Percentiles rank a stretch among this genome's conserved stretches.
Evolutionary conservation across 371 early-diverging fungal genomes (phyloP).

Genomic region (Dichotomocladium elegans): DNA sequence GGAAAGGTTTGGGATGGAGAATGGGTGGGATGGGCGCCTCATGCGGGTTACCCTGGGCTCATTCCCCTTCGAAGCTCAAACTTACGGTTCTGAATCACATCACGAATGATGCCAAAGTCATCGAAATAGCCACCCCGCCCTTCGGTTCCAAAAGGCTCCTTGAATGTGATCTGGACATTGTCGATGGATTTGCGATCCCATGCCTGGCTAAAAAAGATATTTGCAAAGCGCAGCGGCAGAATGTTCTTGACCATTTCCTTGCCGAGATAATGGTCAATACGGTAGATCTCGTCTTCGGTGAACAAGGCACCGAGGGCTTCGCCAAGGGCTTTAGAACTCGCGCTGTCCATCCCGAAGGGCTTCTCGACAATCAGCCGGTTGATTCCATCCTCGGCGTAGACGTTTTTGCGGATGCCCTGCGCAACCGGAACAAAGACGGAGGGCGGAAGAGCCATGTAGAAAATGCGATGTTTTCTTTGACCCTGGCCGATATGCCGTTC

Average conservation of each 20-base stretch:
- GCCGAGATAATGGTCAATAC: conserved; percentile 98
- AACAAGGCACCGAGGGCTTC: conserved; percentile 72
- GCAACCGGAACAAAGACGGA: conserved; percentile 89
- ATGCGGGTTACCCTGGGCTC: not conserved
- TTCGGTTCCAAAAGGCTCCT: conserved; percentile 97
- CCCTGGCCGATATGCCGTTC: conserved; percentile 18
- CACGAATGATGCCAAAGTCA: conserved; percentile 98
- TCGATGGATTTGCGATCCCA: conserved; percentile 91
- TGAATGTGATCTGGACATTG: conserved; percentile 98
- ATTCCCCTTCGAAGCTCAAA: conserved; percentile 3
- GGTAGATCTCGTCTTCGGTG: conserved; percentile 89
- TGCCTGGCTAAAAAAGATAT: conserved; percentile 86
- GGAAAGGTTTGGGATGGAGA: not conserved
- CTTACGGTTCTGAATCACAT: conserved; percentile 98
- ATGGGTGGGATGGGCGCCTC: not conserved
- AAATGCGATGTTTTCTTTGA: conserved; percentile 56
- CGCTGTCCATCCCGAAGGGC: conserved; percentile 94
- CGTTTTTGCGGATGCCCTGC: conserved; percentile 65
- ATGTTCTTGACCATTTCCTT: conserved; percentile 99
- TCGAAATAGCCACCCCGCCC: conserved; percentile 99
- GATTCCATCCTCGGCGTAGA: conserved; percentile 56
- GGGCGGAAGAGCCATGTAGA: conserved; percentile 98
- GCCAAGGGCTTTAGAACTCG: conserved; percentile 68
- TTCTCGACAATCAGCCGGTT: conserved; percentile 94
- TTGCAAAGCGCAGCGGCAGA: conserved; percentile 91